Percentiles rank a stretch among this genome's conserved stretches.
Conservation (phyloP, 106 monocot species). For the Dendrobium huoshanense region DNA sequence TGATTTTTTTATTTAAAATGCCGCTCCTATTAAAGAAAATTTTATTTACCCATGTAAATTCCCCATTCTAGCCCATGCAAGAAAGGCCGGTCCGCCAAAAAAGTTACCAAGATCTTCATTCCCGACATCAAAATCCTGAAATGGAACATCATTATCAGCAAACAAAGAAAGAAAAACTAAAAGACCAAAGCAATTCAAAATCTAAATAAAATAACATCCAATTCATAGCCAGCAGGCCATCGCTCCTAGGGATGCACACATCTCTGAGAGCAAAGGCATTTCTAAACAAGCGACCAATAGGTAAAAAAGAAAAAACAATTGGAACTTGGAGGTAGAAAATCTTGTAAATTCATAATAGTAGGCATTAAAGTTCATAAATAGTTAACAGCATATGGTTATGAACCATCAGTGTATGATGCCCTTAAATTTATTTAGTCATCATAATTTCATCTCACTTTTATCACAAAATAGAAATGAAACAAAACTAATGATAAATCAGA, state of each 20-base stretch:
- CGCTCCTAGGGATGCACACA: not conserved
- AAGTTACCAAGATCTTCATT: conserved; percentile 55
- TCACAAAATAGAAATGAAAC: not conserved
- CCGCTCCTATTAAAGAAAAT: not conserved
- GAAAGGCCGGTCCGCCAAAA: conserved; percentile 97
- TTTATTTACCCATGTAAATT: conserved; percentile 84
- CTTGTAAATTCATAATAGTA: not conserved
- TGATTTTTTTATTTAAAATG: not conserved
- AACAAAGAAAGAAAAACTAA: not conserved
- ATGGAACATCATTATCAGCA: conserved; percentile 13
- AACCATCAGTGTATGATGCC: not conserved
- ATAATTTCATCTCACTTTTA: not conserved
- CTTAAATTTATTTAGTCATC: not conserved
- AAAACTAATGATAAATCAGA: not conserved
- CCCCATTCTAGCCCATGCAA: conserved; percentile 98
- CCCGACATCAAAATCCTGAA: conserved; percentile 62
- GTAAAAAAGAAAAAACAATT: not conserved
- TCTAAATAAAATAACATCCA: not conserved
- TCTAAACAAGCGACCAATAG: not conserved
- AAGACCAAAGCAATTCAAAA: not conserved
- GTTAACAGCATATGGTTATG: not conserved
- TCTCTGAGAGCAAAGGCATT: not conserved
- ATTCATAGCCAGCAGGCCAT: not conserved
- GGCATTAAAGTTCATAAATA: not conserved
- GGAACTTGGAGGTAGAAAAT: not conserved